Evolutionary conservation across 2,329 filamentous ascomycete genomes (phyloP), one percentile per base, ranked within the genome.

Genomic region (Fusarium sp.): DNA sequence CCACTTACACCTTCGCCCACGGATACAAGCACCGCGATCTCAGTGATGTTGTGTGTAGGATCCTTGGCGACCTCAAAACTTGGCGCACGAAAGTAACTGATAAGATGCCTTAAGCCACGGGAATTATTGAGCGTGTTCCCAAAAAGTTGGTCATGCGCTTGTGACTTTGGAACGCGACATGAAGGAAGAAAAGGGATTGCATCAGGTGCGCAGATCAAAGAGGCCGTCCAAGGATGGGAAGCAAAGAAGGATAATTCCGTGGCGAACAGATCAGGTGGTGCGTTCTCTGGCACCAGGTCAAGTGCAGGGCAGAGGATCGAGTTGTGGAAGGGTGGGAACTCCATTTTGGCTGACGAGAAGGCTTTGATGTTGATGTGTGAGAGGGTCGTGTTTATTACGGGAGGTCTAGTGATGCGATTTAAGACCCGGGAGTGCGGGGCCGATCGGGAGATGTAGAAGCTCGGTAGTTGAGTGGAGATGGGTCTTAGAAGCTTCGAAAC

Each of bases 201-300:
- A 56, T 74, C 66, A 5, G 77, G 76, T 17, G 66, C 67, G 4
- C 66, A 67, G 17, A 84, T 78, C 33, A 82, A 77, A 18, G 69
- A 57, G 39, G 79, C 76, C 49, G 81, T 83, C 83, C 83, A 84
- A 13, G 82, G 79, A 36, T 82, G 75, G 2, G 80, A 77, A 54
- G 66, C 69, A 76, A 85, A 83, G 75, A 82, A 77, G 39, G 72
- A 58, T 33, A 81, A 51, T 49, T 80, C 77, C 20, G 73, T 73
- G 35, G 74, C 47, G 66, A 79, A 81, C 24, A 82, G 76, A 44
- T 63, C 59, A 2, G 74, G 67, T 0, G 78, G 75, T 15, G 79
- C 77, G 44, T 77, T 66, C 17, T 78, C 63, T 11, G 82, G 80
- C 35, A 66, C 26, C 36, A 82, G 65, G 57, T 76, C 70, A 51